Conservation (phyloP, 805 yeast species). For the Hagleromyces aurorensis region DNA sequence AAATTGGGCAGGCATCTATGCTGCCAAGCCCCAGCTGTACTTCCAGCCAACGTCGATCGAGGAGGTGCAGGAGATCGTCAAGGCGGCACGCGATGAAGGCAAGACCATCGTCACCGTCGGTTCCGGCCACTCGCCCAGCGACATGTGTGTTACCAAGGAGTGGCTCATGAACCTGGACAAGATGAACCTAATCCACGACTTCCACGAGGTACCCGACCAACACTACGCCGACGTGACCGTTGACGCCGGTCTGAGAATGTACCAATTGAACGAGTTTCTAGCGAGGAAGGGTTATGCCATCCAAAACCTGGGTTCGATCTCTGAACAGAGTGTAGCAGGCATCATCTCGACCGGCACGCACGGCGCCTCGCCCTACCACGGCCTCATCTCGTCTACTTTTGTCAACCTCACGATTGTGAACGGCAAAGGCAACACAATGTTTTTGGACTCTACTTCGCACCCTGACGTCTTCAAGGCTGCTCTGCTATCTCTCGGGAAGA, state of each 20-base stretch:
- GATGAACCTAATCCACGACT: slow-evolving; percentile 46
- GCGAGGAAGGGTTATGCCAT: slow-evolving; percentile 62
- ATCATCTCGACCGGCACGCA: slow-evolving; percentile 94
- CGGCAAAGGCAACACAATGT: slow-evolving; percentile 63
- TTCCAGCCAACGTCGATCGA: slow-evolving; percentile 69
- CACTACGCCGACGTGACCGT: slow-evolving; percentile 82
- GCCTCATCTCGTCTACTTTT: slow-evolving; percentile 79
- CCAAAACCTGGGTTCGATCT: slow-evolving; percentile 88
- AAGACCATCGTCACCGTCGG: slow-evolving; percentile 82
- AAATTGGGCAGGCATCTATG: slow-evolving; percentile 86
- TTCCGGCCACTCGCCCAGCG: slow-evolving; percentile 92
- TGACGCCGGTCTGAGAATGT: slow-evolving; percentile 86
- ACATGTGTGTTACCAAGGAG: slow-evolving; percentile 75
- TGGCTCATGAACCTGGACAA: slow-evolving; percentile 86
- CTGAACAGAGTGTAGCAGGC: slow-evolving; percentile 94
- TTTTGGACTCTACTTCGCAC: slow-evolving; percentile 43
- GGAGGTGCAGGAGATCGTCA: slow-evolving; percentile 62
- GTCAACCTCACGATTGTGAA: slow-evolving; percentile 70
- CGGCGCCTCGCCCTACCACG: slow-evolving; percentile 91
- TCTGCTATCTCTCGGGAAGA: slow-evolving; percentile 76
- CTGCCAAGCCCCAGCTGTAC: slow-evolving; percentile 64
- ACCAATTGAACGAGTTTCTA: slow-evolving; percentile 61
- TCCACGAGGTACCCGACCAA: slow-evolving; percentile 45
- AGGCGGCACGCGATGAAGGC: slow-evolving; percentile 47
- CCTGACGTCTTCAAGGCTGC: slow-evolving; percentile 73